A percentile compares a stretch with the other conserved stretches of the same genome.
phyloP scores from a whole-genome alignment of 2,329 filamentous ascomycete species.

The Pseudogymnoascus sp. region DNA sequence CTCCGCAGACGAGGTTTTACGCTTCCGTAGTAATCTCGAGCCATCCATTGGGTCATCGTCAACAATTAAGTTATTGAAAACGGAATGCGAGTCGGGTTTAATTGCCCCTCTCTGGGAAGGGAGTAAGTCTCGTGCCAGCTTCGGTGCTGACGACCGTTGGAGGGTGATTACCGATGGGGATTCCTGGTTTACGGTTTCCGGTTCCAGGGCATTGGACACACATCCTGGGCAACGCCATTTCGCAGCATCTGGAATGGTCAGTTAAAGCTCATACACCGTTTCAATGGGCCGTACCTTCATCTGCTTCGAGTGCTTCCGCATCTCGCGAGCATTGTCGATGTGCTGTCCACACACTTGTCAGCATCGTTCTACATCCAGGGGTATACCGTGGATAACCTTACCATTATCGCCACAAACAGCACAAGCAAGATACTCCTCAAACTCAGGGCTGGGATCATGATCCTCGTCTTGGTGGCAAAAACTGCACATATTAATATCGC shows the following conservation, averaged over 20 bases:
- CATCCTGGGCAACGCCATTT: slow-evolving; percentile 56
- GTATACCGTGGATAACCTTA: not conserved
- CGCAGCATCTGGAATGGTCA: slow-evolving; percentile 33
- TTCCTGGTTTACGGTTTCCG: slow-evolving; percentile 26
- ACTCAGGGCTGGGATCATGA: slow-evolving; percentile 73
- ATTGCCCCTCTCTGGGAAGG: slow-evolving; percentile 59
- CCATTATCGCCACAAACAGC: slow-evolving; percentile 18
- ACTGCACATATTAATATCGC: slow-evolving; percentile 42
- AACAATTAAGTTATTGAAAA: slow-evolving; percentile 67
- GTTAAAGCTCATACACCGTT: slow-evolving; percentile 13
- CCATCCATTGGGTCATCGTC: slow-evolving; percentile 70
- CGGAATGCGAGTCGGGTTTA: slow-evolving; percentile 66
- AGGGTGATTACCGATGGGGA: slow-evolving; percentile 19
- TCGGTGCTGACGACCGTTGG: slow-evolving; percentile 54
- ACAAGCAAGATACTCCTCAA: slow-evolving; percentile 63
- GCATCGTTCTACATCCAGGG: slow-evolving; percentile 16
- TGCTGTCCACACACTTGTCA: slow-evolving; percentile 52
- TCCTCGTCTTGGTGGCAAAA: slow-evolving; percentile 82
- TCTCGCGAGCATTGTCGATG: slow-evolving; percentile 85
- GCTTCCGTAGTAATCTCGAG: slow-evolving; percentile 71
- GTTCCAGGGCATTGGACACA: slow-evolving; percentile 41
- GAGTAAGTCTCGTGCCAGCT: slow-evolving; percentile 64
- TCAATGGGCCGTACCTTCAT: slow-evolving; percentile 50
- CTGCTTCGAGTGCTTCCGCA: slow-evolving; percentile 53
- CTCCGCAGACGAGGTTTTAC: slow-evolving; percentile 69